Percentiles rank a stretch among this genome's conserved stretches.
These are phyloP conservation scores for Fraxinus anomala DNA, from an alignment of 257 asterid species.

Conservation along the genomic window DNA sequence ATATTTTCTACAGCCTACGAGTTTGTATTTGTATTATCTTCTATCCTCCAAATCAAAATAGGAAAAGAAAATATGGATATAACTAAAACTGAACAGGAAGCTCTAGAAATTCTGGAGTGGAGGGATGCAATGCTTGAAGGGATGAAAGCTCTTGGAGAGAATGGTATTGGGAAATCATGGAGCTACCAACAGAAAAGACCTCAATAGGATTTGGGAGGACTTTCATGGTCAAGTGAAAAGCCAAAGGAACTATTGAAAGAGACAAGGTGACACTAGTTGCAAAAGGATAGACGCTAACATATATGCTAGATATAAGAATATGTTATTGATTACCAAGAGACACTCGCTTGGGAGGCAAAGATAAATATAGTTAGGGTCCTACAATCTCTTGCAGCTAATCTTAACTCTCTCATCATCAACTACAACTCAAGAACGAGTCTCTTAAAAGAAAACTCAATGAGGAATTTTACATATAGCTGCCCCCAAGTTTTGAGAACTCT, in stretches of 20 bases:
- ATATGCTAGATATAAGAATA: background rate
- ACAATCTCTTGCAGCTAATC: background rate
- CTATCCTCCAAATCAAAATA: background rate
- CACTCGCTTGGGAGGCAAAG: background rate
- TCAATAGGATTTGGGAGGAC: background rate
- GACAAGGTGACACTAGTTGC: background rate
- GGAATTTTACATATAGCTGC: background rate
- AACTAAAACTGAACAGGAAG: constrained; percentile 3
- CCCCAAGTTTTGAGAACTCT: background rate
- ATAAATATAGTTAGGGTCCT: background rate
- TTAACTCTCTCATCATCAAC: background rate
- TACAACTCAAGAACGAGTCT: background rate
- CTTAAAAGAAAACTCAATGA: background rate
- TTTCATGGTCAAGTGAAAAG: background rate
- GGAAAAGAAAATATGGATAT: background rate
- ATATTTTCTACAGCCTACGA: background rate
- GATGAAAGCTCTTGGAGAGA: background rate
- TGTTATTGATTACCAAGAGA: background rate
- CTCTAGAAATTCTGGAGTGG: background rate
- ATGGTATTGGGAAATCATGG: background rate
- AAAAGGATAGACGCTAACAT: background rate
- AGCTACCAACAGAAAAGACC: background rate
- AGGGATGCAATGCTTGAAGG: background rate
- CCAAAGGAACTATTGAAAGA: background rate
- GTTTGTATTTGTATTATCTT: background rate